Percentiles rank a stretch among this genome's conserved stretches.
Evolutionary conservation across 129 eudicot species (phyloP).

Genomic region (Rutidosis leptorrhynchoides): DNA sequence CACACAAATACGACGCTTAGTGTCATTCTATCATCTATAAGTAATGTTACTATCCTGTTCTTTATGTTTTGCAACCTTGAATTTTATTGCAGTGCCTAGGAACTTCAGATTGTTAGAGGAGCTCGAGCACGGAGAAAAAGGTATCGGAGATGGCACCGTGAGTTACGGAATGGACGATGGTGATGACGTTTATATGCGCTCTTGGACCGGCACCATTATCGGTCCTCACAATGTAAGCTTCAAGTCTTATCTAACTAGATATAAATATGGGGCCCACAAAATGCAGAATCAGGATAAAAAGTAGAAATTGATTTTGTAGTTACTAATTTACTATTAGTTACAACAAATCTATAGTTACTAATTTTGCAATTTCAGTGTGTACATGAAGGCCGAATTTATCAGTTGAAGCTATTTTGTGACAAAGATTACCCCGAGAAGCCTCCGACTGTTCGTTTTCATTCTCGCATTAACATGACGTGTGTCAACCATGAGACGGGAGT

Average conservation of each 20-base stretch:
- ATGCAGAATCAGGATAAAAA: neutral
- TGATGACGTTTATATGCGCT: slow-evolving; percentile 89
- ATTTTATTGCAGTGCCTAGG: slow-evolving; percentile 62
- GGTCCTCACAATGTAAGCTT: slow-evolving; percentile 78
- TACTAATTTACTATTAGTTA: no score
- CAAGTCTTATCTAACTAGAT: neutral
- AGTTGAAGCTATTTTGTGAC: slow-evolving; percentile 87
- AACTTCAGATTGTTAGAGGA: slow-evolving; percentile 89
- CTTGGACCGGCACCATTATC: slow-evolving; percentile 89
- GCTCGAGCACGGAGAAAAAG: slow-evolving; percentile 92
- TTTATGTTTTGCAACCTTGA: neutral
- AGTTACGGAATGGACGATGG: slow-evolving; percentile 96
- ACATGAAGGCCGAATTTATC: slow-evolving; percentile 96
- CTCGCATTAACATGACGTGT: slow-evolving; percentile 80
- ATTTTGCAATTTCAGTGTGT: slow-evolving; percentile 57
- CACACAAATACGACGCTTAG: neutral
- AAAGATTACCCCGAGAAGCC: slow-evolving; percentile 96
- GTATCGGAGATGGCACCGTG: slow-evolving; percentile 90
- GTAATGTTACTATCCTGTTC: neutral
- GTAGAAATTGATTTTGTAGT: no score
- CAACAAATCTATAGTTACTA: no score
- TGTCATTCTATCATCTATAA: neutral
- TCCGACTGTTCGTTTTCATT: slow-evolving; percentile 80
- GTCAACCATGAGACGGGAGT: slow-evolving; percentile 83
- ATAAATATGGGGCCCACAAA: neutral